Conservation (phyloP, 192 early-diverging fungal genomes). For the Paraglomus brasilianum region DNA sequence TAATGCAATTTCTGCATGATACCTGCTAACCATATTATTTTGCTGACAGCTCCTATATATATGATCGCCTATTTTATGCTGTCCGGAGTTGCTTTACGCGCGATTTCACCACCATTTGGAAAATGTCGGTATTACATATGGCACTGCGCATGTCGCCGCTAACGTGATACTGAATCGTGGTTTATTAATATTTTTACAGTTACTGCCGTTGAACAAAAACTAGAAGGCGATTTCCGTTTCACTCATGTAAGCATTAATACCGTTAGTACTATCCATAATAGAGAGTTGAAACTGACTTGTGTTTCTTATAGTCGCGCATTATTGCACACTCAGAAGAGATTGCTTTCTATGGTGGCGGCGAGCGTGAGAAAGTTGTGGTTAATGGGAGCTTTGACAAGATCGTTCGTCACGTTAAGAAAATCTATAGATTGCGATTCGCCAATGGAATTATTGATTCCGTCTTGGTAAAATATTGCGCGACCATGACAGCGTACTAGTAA, state of each 20-base stretch:
- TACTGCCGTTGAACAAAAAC: slow-evolving; percentile 73
- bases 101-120: slow-evolving; percentile 78
- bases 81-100: slow-evolving; percentile 65
- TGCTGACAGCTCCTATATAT: slow-evolving; percentile 53
- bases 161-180: no score
- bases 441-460: slow-evolving; percentile 66
- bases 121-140: slow-evolving; percentile 62
- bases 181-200: slow-evolving; percentile 38
- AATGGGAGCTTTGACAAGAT: slow-evolving; percentile 63
- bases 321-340: slow-evolving; percentile 84
- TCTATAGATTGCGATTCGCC: slow-evolving; percentile 56
- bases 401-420: slow-evolving; percentile 54
- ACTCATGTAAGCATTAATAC: slow-evolving; percentile 61
- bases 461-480: slow-evolving; percentile 64
- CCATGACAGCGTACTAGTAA: slow-evolving; percentile 68
- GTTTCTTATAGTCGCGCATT: slow-evolving; percentile 57
- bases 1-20: no score
- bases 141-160: no score
- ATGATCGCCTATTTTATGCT: slow-evolving; percentile 61
- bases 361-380: slow-evolving; percentile 66
- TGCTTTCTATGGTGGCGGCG: slow-evolving; percentile 71
- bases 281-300: background rate
- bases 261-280: no score
- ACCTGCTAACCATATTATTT: slow-evolving; percentile 37
- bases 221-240: slow-evolving; percentile 80